A percentile compares a stretch with the other conserved stretches of the same genome.
Evolutionary conservation across 2,329 filamentous ascomycete genomes (phyloP).

Genomic region (Colletotrichum zoysiae): DNA sequence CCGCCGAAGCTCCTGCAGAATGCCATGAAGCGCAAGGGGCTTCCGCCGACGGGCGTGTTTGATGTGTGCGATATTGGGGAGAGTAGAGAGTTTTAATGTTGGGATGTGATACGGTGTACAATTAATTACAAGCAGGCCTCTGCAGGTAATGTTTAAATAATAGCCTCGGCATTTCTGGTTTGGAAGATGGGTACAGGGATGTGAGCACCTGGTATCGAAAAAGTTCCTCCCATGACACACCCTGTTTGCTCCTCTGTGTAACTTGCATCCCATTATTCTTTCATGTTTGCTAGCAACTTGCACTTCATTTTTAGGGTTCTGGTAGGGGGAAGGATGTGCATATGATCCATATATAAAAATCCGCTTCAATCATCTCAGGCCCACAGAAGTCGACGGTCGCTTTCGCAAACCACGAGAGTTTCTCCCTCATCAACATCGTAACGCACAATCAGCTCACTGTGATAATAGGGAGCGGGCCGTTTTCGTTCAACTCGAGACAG

Average conservation of each 20-base stretch:
- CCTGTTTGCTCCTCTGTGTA: not conserved
- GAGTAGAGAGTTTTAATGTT: slow-evolving; percentile 76
- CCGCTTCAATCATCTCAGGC: not conserved
- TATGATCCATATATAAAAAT: not conserved
- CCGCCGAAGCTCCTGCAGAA: slow-evolving; percentile 80
- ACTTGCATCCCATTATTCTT: not conserved
- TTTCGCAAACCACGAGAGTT: not conserved
- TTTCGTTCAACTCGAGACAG: not conserved
- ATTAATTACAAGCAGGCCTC: slow-evolving; percentile 10
- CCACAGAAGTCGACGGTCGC: not conserved
- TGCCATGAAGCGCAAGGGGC: slow-evolving; percentile 75
- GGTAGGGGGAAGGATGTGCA: too few species aligned
- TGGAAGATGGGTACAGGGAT: not conserved
- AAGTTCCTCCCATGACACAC: not conserved
- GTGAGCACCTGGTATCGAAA: slow-evolving; percentile 1
- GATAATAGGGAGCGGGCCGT: not conserved
- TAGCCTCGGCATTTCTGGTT: not conserved
- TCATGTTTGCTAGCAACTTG: too few species aligned
- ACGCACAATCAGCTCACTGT: not conserved
- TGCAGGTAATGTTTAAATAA: not conserved
- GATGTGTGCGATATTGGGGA: slow-evolving; percentile 89
- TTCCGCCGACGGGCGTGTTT: slow-evolving; percentile 80
- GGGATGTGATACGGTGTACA: slow-evolving; percentile 4
- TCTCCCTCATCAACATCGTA: not conserved
- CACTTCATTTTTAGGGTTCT: too few species aligned